Base-by-base conservation (phyloP, 1,284 basidiomycete species). In the Cryptococcus hybrid region DNA sequence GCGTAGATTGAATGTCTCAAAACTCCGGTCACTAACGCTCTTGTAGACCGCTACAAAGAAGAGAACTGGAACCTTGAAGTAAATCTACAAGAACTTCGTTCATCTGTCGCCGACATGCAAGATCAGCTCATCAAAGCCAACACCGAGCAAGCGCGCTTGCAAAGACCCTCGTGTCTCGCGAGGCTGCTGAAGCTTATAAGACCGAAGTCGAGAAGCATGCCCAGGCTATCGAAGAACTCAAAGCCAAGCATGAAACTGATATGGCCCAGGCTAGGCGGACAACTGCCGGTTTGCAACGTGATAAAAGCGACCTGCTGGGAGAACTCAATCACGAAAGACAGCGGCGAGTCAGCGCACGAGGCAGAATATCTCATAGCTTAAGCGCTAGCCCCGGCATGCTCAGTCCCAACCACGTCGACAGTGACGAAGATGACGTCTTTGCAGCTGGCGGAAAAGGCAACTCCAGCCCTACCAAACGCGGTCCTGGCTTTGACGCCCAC, bases 1-100 rank as follows among this genome's bases (percentile, higher is more conserved):
- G 67, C 57, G 84, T 79, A 3, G 8, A 30, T 24, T 24, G 24
- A 24, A 24, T 24, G 24, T 24, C 24, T 24, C 24, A 24, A 24
- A 24, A 24, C 24, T 24, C 24, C 24, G 24, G 24, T 24, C 24
- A 24, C 45, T 63, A 51, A 68, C 51, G 35, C 43, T 51, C 57
- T 49, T 24, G 38, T 62, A 78, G 81, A 83, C 52, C 90, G 91
- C 59, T 94, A 87, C 84, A 94, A 93, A 80, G 92, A 97, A 77
- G 92, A 95, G 79, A 97, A 96, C 76, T 98, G 95, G 95, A 94
- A 97, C 73, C 87, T 98, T 62, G 93, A 98, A 80, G 90, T 97
- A 49, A 85, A 85, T 24, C 82, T 93, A 36, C 94, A 99, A 75
- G 92, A 97, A 62, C 82, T 95, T 30, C 86, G 88, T 44, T 79